These are phyloP conservation scores for Globisporangium viniferum DNA, from an alignment of 352 stramenopile genomes.

Conservation along the genomic window DNA sequence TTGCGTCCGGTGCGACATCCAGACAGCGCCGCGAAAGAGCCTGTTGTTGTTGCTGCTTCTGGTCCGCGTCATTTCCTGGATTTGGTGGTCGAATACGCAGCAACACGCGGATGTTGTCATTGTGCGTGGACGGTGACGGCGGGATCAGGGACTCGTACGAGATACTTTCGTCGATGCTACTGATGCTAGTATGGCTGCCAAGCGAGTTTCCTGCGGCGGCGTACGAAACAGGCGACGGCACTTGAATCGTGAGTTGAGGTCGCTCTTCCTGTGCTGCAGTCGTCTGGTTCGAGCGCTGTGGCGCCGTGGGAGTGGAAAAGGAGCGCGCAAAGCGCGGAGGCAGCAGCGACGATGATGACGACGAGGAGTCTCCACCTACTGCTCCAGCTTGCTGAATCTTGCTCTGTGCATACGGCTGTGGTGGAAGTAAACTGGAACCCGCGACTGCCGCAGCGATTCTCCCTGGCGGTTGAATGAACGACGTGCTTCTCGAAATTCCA, in stretches of 20 bases:
- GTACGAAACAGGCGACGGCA: constrained; percentile 6
- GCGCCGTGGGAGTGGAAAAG: constrained; percentile 16
- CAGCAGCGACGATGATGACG: constrained; percentile 4
- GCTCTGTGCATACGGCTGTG: constrained; percentile 6
- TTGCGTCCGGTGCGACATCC: constrained; percentile 52
- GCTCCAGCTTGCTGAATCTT: constrained; percentile 4
- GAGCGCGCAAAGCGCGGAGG: constrained; percentile 18
- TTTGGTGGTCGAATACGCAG: constrained; percentile 55
- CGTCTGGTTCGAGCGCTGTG: constrained; percentile 9
- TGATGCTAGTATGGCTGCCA: background rate
- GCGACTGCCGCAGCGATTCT: constrained; percentile 9
- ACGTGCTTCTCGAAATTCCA: constrained; percentile 12
- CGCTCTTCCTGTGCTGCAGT: constrained; percentile 7
- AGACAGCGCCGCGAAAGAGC: constrained; percentile 37
- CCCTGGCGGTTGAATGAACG: constrained; percentile 17
- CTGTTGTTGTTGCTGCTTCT: constrained; percentile 15
- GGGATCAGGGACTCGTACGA: constrained; percentile 18
- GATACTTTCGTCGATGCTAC: constrained; percentile 19
- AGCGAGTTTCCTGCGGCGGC: constrained; percentile 4
- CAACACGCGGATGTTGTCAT: constrained; percentile 72
- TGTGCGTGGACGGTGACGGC: constrained; percentile 14
- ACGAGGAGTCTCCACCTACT: background rate
- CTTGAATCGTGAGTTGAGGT: constrained; percentile 19
- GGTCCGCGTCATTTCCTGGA: constrained; percentile 17
- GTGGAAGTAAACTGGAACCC: constrained; percentile 8